These are phyloP conservation scores for Cercis canadensis DNA, from an alignment of 306 rosid genomes.

Conservation along the genomic window DNA sequence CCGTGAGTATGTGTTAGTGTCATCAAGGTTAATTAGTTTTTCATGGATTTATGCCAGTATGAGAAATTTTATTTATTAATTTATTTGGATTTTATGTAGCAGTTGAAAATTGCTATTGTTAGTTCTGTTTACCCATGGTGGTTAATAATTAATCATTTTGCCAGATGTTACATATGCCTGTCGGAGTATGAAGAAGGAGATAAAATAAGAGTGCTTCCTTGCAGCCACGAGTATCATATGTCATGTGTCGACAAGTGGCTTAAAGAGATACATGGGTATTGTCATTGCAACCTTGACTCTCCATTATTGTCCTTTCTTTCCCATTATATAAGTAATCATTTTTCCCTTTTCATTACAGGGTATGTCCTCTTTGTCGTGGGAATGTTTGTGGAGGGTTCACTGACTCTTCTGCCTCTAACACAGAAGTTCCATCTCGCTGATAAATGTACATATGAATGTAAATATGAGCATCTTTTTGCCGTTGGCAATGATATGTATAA, in stretches of 20 bases:
- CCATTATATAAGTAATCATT: conserved; percentile 12
- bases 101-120: not conserved
- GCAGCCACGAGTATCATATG: conserved; percentile 92
- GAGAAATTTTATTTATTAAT: not conserved
- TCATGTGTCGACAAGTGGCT: conserved; percentile 96
- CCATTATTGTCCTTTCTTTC: conserved; percentile 15
- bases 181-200: conserved; percentile 97
- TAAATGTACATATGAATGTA: conserved; percentile 56
- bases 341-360: conserved; percentile 51
- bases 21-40: not conserved
- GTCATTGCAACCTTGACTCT: conserved; percentile 14
- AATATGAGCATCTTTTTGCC: conserved; percentile 39
- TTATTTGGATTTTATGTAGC: not conserved
- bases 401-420: conserved; percentile 52
- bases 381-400: conserved; percentile 77
- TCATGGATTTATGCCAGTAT: conserved; percentile 14
- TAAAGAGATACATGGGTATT: conserved; percentile 94
- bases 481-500: conserved; percentile 32
- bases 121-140: not conserved
- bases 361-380: conserved; percentile 96
- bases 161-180: conserved; percentile 93
- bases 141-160: conserved; percentile 22
- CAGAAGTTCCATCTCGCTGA: conserved; percentile 66
- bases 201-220: conserved; percentile 91
- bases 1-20: not conserved